phyloP scores from a whole-genome alignment of 108 stramenopile genomes.

The Stephanodiscus triporus region DNA sequence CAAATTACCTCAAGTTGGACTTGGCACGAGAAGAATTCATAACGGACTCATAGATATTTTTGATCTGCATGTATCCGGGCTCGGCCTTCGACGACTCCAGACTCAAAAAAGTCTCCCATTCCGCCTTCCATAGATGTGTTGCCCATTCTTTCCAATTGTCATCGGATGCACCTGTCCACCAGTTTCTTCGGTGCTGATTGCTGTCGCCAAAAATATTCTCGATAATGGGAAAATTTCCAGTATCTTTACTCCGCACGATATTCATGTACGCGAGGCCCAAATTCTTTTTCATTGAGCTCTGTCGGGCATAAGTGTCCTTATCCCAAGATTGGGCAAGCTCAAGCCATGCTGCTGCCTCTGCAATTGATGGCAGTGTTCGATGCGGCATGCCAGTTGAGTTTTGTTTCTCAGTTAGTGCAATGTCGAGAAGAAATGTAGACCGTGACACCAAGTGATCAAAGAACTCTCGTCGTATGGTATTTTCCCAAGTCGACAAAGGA shows the following conservation, averaged over 20 bases:
- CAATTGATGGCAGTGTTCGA: slow-evolving; percentile 26
- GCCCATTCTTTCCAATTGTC: slow-evolving; percentile 53
- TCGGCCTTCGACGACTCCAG: slow-evolving; percentile 44
- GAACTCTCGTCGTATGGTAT: slow-evolving; percentile 54
- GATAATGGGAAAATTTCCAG: slow-evolving; percentile 23
- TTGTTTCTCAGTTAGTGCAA: slow-evolving; percentile 29
- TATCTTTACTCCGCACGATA: slow-evolving; percentile 49
- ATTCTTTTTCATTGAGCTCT: slow-evolving; percentile 51
- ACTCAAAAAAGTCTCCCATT: slow-evolving; percentile 44
- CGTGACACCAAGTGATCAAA: slow-evolving; percentile 55
- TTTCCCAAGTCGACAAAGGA: slow-evolving; percentile 58
- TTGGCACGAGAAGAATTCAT: slow-evolving; percentile 23
- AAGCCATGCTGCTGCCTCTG: slow-evolving; percentile 50
- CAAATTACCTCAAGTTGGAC: neutral
- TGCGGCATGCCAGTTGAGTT: neutral
- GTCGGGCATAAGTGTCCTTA: slow-evolving; percentile 14
- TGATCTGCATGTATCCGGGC: slow-evolving; percentile 37
- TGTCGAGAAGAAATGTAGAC: slow-evolving; percentile 56
- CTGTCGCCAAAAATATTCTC: slow-evolving; percentile 28
- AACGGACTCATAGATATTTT: slow-evolving; percentile 51
- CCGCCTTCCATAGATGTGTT: slow-evolving; percentile 39
- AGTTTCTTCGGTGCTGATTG: slow-evolving; percentile 5
- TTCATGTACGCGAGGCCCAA: slow-evolving; percentile 63
- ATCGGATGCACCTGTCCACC: slow-evolving; percentile 27
- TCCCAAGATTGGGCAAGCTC: slow-evolving; percentile 47